A percentile compares a stretch with the other conserved stretches of the same genome.
Conservation (phyloP, 371 early-diverging fungal species). For the Apophysomyces sp. region DNA sequence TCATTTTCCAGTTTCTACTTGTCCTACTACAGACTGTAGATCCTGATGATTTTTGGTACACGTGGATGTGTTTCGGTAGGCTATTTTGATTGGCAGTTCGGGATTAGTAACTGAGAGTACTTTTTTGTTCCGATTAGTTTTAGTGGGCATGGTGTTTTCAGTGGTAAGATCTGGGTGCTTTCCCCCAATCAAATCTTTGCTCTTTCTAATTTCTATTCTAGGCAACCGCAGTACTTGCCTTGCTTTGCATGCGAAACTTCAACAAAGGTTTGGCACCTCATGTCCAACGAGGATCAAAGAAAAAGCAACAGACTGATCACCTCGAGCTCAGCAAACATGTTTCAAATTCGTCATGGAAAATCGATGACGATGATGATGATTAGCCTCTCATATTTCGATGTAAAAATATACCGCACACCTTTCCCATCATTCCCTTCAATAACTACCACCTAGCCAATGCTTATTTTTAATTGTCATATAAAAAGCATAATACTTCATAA, state of each 20-base stretch:
- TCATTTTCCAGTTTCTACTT: slow-evolving; percentile 34
- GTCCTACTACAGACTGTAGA: slow-evolving; percentile 27
- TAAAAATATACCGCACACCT: too few species aligned
- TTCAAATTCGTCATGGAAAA: slow-evolving; percentile 31
- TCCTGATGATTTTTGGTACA: slow-evolving; percentile 35
- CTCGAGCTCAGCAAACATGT: slow-evolving; percentile 15
- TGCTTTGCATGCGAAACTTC: slow-evolving; percentile 36
- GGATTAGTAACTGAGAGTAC: neutral
- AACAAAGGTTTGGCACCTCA: slow-evolving; percentile 40
- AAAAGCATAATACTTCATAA: neutral
- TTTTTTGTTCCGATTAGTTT: slow-evolving; percentile 16
- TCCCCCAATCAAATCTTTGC: neutral
- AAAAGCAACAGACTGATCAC: slow-evolving; percentile 19
- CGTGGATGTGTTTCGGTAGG: slow-evolving; percentile 52
- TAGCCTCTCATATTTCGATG: neutral
- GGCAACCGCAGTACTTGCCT: slow-evolving; percentile 1
- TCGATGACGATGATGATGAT: slow-evolving; percentile 37
- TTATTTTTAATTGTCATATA: neutral
- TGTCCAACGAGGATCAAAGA: slow-evolving; percentile 39
- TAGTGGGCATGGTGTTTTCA: slow-evolving; percentile 35
- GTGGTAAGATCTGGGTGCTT: slow-evolving; percentile 17
- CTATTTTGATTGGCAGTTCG: neutral
- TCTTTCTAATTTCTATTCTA: neutral
- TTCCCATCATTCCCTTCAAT: neutral
- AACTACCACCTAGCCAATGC: neutral